phyloP scores from a whole-genome alignment of 148 eudicot species.

The Dysphania ambrosioides region DNA sequence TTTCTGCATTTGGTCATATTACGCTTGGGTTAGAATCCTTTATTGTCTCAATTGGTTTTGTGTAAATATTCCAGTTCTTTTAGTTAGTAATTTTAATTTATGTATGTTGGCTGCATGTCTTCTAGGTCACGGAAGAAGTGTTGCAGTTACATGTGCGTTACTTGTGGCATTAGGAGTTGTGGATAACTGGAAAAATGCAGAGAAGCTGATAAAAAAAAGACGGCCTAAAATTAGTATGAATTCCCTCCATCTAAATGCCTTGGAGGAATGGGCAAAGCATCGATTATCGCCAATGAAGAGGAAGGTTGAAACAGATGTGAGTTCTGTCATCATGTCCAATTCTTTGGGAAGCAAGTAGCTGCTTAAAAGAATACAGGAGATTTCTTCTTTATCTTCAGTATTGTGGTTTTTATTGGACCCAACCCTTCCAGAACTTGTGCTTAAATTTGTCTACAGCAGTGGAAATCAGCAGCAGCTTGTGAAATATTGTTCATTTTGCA shows the following conservation, averaged over 20 bases:
- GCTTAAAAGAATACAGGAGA: not conserved
- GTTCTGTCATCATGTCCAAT: constrained; percentile 31
- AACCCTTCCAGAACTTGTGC: not conserved
- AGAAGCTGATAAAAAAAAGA: constrained; percentile 54
- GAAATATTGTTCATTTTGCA: not conserved
- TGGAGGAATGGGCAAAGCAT: constrained; percentile 87
- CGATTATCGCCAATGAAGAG: constrained; percentile 53
- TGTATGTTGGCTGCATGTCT: constrained; percentile 2
- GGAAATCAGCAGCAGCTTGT: not conserved
- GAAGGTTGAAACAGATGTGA: constrained; percentile 5
- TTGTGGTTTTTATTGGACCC: not conserved
- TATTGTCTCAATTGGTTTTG: not conserved
- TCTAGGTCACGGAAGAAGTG: constrained; percentile 91
- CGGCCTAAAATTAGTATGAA: constrained; percentile 80
- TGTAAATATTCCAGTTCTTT: not conserved
- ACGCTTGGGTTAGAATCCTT: not conserved
- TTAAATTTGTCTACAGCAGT: not conserved
- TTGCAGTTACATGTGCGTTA: constrained; percentile 82
- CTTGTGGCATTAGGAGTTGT: constrained; percentile 72
- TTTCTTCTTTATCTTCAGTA: not conserved
- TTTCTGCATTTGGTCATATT: not conserved
- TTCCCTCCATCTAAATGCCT: constrained; percentile 66
- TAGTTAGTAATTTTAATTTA: not conserved
- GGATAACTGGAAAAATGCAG: constrained; percentile 90
- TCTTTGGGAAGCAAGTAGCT: constrained; percentile 22